Evolutionary conservation across 371 early-diverging fungal genomes (phyloP).

Genomic region (Mucor plumbeus): DNA sequence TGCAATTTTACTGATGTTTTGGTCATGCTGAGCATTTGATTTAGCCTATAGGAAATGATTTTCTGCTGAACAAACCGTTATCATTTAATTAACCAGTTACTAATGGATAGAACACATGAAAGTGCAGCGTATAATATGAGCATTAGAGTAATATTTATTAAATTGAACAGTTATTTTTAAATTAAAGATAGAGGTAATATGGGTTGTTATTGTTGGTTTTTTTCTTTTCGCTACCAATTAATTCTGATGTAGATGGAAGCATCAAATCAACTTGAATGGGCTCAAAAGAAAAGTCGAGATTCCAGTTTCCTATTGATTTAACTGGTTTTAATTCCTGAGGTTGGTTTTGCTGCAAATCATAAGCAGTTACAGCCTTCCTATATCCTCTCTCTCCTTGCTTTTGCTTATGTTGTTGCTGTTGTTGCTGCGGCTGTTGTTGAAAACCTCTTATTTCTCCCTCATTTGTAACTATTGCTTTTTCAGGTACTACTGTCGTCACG

Average conservation of each 20-base stretch:
- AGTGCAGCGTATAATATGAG: too few species aligned
- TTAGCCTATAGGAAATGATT: too few species aligned
- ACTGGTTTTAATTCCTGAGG: background rate
- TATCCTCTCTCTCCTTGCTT: background rate
- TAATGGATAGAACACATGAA: too few species aligned
- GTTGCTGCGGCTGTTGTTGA: background rate
- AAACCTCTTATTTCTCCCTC: background rate
- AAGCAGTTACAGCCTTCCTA: background rate
- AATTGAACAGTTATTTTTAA: background rate
- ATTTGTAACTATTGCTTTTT: background rate
- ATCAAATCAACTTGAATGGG: slow-evolving; percentile 18
- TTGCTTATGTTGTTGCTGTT: background rate
- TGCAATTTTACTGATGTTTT: too few species aligned
- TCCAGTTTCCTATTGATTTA: slow-evolving; percentile 5
- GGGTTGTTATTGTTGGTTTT: background rate
- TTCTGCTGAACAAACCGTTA: too few species aligned
- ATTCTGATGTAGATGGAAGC: slow-evolving; percentile 6
- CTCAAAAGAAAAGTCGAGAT: slow-evolving; percentile 19
- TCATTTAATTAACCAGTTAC: too few species aligned
- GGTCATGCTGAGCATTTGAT: too few species aligned
- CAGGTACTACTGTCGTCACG: background rate
- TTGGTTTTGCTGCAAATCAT: slow-evolving; percentile 1
- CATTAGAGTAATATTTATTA: background rate
- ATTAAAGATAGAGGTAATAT: background rate
- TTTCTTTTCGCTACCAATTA: background rate